Evolutionary conservation across 2,329 filamentous ascomycete genomes (phyloP).

Genomic region (Scedosporium minutisporum): DNA sequence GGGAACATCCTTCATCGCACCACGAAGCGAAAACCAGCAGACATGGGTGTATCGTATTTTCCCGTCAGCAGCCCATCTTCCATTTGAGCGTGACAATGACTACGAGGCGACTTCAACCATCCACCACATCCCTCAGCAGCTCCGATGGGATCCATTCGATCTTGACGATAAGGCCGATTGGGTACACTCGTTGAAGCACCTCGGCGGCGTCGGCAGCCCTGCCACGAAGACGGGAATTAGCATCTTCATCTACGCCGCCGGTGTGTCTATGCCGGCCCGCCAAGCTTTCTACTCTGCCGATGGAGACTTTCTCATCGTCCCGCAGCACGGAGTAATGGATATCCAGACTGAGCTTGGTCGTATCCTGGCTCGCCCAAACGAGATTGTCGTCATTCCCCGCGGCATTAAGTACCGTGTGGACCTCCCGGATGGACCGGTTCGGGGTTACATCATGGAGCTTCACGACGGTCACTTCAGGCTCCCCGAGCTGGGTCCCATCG

Average conservation of each 20-base stretch:
- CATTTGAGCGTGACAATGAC: constrained; percentile 31
- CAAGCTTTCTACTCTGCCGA: constrained; percentile 73
- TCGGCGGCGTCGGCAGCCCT: constrained; percentile 69
- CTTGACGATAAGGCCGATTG: constrained; percentile 44
- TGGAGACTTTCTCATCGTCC: constrained; percentile 64
- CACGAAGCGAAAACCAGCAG: constrained; percentile 58
- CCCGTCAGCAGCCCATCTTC: constrained; percentile 51
- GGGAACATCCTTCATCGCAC: constrained; percentile 62
- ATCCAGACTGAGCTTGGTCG: constrained; percentile 64
- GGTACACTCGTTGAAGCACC: constrained; percentile 47
- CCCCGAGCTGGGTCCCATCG: constrained; percentile 59
- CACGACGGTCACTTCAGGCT: constrained; percentile 59
- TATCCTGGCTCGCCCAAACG: constrained; percentile 59
- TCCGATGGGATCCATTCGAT: constrained; percentile 71
- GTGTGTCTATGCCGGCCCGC: constrained; percentile 58
- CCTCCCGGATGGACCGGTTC: constrained; percentile 45
- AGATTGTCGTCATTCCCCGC: constrained; percentile 62
- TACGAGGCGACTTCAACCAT: constrained; percentile 31
- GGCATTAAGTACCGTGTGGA: constrained; percentile 60
- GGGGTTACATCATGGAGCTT: constrained; percentile 63
- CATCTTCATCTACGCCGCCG: constrained; percentile 66
- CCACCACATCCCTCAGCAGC: constrained; percentile 69
- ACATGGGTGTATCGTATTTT: constrained; percentile 64
- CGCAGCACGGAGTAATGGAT: constrained; percentile 60
- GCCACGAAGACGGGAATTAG: constrained; percentile 65